Conservation (phyloP, 2,329 filamentous ascomycete genomes). For the Xenosphaeropsis pyriputrescens region DNA sequence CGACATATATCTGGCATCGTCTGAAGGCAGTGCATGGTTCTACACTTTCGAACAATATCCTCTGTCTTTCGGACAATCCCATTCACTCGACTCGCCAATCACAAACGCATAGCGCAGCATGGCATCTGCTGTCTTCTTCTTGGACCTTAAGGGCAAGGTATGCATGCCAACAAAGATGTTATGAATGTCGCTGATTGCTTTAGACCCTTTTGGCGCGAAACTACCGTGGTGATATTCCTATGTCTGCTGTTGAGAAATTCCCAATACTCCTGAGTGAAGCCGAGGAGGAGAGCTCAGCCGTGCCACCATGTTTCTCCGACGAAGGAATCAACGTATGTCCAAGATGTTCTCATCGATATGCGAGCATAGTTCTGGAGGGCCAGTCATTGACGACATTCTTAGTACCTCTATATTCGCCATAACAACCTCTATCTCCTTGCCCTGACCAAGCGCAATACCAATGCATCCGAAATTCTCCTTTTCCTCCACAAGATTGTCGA, state of each 20-base stretch:
- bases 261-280: conserved; percentile 91
- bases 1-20: too few relatives aligned
- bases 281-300: conserved; percentile 96
- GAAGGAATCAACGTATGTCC: conserved; percentile 85
- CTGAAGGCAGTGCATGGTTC: too few relatives aligned
- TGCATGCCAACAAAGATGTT: conserved; percentile 7
- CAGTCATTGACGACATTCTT: neutral
- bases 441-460: conserved; percentile 95
- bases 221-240: conserved; percentile 96
- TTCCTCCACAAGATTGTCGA: conserved; percentile 98
- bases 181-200: conserved; percentile 9
- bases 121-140: conserved; percentile 96
- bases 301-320: conserved; percentile 94
- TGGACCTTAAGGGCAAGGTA: conserved; percentile 99
- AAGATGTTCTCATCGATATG: neutral
- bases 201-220: conserved; percentile 97
- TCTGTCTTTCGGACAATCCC: neutral
- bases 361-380: too few relatives aligned
- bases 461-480: conserved; percentile 93
- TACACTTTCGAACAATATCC: neutral
- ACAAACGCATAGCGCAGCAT: conserved; percentile 30
- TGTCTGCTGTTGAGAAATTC: conserved; percentile 98
- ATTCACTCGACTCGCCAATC: neutral
- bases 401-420: conserved; percentile 98
- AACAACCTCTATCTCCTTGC: conserved; percentile 98